A percentile compares a stretch with the other conserved stretches of the same genome.
Evolutionary conservation across 2,329 filamentous ascomycete species (phyloP).

Genomic region (Apiospora koreana): DNA sequence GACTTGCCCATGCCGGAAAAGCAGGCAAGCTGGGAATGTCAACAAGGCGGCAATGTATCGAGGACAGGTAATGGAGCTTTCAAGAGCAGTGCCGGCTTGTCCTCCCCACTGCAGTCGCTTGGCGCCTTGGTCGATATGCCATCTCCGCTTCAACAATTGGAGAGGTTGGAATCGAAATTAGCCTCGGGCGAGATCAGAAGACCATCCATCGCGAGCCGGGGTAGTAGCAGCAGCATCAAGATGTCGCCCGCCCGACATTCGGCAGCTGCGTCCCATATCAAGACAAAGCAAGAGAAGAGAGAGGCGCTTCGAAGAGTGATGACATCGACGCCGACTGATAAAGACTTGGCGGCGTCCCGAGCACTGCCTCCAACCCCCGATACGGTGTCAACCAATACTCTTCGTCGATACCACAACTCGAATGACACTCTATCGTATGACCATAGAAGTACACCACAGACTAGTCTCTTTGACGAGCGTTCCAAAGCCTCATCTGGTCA

Average conservation of each 20-base stretch:
- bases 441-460: constrained; percentile 11
- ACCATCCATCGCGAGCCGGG: constrained; percentile 17
- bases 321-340: constrained; percentile 45
- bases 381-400: constrained; percentile 58
- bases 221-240: constrained; percentile 13
- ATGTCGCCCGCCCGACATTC: constrained; percentile 15
- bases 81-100: constrained; percentile 29
- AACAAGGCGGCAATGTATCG: constrained; percentile 22
- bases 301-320: constrained; percentile 49
- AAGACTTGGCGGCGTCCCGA: constrained; percentile 43
- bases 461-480: not conserved
- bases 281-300: constrained; percentile 48
- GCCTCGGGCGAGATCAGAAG: constrained; percentile 19
- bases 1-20: constrained; percentile 23
- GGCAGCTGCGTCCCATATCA: constrained; percentile 15
- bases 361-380: constrained; percentile 59
- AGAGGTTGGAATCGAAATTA: constrained; percentile 40
- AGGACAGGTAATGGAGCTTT: constrained; percentile 33
- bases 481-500: not conserved
- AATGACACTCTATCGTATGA: constrained; percentile 39
- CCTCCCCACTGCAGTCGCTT: constrained; percentile 45
- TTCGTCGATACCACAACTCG: constrained; percentile 52
- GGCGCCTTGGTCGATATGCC: constrained; percentile 45
- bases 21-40: constrained; percentile 20
- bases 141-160: constrained; percentile 54